These are phyloP conservation scores for Lolium perenne DNA, from an alignment of 176 grass and related monocot genomes.

Conservation along the genomic window DNA sequence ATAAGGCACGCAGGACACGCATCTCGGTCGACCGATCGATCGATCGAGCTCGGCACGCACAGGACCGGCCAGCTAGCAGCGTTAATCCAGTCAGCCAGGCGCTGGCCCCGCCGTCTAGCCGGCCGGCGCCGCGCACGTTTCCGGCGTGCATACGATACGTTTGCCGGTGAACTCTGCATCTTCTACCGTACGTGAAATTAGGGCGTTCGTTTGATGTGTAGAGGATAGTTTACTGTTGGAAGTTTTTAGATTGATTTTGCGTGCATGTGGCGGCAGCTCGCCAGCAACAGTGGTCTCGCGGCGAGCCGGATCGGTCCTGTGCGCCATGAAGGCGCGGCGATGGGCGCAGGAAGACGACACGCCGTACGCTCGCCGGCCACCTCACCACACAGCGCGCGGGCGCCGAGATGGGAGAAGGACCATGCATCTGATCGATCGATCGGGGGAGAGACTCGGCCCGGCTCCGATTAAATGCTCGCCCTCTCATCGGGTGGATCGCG, in stretches of 20 bases:
- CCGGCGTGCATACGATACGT: neutral
- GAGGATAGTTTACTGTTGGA: neutral
- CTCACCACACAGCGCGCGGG: neutral
- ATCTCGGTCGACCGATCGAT: neutral
- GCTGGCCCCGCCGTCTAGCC: neutral
- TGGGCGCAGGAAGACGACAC: slow-evolving; percentile 14
- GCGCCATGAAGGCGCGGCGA: slow-evolving; percentile 24
- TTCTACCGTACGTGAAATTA: neutral
- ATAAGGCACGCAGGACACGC: neutral
- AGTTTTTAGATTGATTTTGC: neutral
- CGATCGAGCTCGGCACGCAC: too few relatives aligned
- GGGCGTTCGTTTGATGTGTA: neutral
- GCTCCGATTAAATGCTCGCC: slow-evolving; percentile 44
- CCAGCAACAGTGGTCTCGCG: neutral
- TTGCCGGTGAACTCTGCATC: neutral
- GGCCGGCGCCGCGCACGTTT: neutral
- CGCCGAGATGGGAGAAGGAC: neutral
- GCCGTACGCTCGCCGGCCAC: slow-evolving; percentile 40
- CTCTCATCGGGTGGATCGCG: slow-evolving; percentile 50
- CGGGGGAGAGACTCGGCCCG: neutral
- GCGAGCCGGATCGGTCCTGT: neutral
- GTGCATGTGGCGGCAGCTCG: neutral
- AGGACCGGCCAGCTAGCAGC: neutral
- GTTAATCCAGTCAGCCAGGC: neutral
- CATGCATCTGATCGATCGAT: slow-evolving; percentile 17